These are phyloP conservation scores for Penicillium sp. DNA, from an alignment of 2,329 filamentous ascomycete species.

Conservation along the genomic window DNA sequence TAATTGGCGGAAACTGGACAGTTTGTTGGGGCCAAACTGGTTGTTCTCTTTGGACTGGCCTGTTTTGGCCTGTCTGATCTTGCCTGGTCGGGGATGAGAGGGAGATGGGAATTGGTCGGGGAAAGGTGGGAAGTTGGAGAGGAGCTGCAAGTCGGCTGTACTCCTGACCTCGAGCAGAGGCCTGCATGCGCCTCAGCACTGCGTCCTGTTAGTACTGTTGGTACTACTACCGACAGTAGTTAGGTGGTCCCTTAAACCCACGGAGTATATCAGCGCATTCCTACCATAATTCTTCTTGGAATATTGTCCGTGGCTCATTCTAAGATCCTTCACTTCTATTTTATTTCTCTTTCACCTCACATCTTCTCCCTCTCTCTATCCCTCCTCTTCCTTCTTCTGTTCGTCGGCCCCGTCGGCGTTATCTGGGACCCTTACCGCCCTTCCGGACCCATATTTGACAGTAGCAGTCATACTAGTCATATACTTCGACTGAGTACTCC, in stretches of 20 bases:
- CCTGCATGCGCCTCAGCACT: not conserved
- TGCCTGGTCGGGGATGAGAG: not conserved
- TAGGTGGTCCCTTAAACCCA: not conserved
- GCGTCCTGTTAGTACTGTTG: too few relatives aligned
- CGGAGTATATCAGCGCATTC: conserved; percentile 4
- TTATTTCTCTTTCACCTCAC: not conserved
- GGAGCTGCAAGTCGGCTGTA: not conserved
- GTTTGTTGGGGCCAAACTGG: not conserved
- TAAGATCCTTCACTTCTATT: not conserved
- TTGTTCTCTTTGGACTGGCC: not conserved
- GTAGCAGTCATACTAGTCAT: not conserved
- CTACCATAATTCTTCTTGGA: not conserved
- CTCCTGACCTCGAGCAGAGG: conserved; percentile 5
- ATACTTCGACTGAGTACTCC: not conserved
- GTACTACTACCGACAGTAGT: too few relatives aligned
- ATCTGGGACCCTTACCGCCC: conserved; percentile 16
- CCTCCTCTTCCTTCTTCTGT: conserved; percentile 8
- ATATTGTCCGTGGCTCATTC: not conserved
- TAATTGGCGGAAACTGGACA: conserved; percentile 4
- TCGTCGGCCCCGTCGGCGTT: conserved; percentile 20
- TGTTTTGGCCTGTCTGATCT: not conserved
- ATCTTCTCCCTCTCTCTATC: not conserved
- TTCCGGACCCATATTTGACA: conserved; percentile 22
- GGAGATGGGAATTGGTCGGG: not conserved
- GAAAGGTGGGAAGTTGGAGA: not conserved